phyloP scores from a whole-genome alignment of 352 stramenopile species.

The Phytophthora tentaculata region DNA sequence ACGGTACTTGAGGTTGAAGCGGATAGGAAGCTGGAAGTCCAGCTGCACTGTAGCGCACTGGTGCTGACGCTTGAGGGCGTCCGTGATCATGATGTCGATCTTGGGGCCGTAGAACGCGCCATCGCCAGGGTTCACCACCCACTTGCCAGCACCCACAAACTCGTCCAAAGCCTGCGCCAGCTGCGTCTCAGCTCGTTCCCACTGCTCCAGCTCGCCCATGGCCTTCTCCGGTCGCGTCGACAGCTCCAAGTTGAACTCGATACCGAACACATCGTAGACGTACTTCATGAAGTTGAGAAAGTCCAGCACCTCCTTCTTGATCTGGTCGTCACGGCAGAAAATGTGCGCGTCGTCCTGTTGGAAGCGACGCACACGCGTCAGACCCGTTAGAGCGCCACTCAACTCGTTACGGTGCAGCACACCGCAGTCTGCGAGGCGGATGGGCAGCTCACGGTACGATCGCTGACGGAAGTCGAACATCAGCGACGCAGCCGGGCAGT shows the following conservation, averaged over 20 bases:
- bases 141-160: slow-evolving; percentile 95
- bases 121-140: slow-evolving; percentile 97
- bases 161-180: slow-evolving; percentile 94
- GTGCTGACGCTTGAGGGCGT: slow-evolving; percentile 97
- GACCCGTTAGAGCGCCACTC: slow-evolving; percentile 94
- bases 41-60: slow-evolving; percentile 99
- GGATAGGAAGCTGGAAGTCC: slow-evolving; percentile 98
- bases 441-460: slow-evolving; percentile 97
- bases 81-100: slow-evolving; percentile 99
- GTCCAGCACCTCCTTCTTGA: slow-evolving; percentile 86
- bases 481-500: slow-evolving; percentile 98
- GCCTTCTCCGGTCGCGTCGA: slow-evolving; percentile 97
- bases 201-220: slow-evolving; percentile 94
- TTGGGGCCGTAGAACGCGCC: slow-evolving; percentile 99
- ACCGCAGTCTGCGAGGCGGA: slow-evolving; percentile 98
- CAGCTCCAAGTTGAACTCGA: slow-evolving; percentile 97
- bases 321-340: slow-evolving; percentile 97
- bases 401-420: slow-evolving; percentile 98
- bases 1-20: slow-evolving; percentile 96
- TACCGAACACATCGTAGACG: slow-evolving; percentile 98
- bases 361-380: slow-evolving; percentile 97
- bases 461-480: slow-evolving; percentile 95
- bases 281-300: slow-evolving; percentile 97
- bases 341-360: slow-evolving; percentile 99
- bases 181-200: slow-evolving; percentile 82